Base-by-base conservation (phyloP, 352 stramenopile species). In the Globisporangium canariense region DNA sequence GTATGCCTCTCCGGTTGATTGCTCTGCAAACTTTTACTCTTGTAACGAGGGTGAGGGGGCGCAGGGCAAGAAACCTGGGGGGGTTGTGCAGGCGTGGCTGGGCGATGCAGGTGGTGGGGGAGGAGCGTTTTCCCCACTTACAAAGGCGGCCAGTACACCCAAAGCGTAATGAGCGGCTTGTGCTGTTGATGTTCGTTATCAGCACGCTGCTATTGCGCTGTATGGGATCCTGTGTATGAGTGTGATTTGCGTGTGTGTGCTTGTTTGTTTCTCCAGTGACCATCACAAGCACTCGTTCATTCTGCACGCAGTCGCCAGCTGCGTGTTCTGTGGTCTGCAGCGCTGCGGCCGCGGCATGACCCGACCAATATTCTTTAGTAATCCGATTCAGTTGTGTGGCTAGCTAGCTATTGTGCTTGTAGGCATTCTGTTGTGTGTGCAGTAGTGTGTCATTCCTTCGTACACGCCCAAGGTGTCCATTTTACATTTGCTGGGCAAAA, bases 61-160 rank as follows among this genome's bases (percentile, higher is more conserved):
- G 41, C 14, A 20, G 41, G 4, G 41, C 16, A n/a, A 47, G 41
- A 47, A 47, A 50, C 4, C n/a, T 49, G 22, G 16, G 18, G 58
- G 20, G 5, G 22, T 32, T 54, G 38, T 25, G n/a, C 13, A n/a
- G 36, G 18, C 45, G 53, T 51, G 56, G 52, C 60, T 75, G 61
- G 61, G 59, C 65, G 66, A 78, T 70, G 65, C 71, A 89, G 76
- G 82, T 86, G 77, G 63, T 66, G 65, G 60, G 74, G 77, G 73
- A 84, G 78, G 66, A 89, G 79, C 43, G 74, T 84, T 82, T 77
- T 51, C 70, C 77, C 67, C 47, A 69, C 71, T 77, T 76, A 79
- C 77, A 91, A 91, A 91, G 82, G 82, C 75, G 75, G 77, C 75
- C 78, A 83, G 76, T 62, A 89, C 74, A 91, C 30, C 25, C 22